Evolutionary conservation across 345 rosid genomes (phyloP), one percentile per base, ranked within the genome.

Genomic region (Citropsis articulata): DNA sequence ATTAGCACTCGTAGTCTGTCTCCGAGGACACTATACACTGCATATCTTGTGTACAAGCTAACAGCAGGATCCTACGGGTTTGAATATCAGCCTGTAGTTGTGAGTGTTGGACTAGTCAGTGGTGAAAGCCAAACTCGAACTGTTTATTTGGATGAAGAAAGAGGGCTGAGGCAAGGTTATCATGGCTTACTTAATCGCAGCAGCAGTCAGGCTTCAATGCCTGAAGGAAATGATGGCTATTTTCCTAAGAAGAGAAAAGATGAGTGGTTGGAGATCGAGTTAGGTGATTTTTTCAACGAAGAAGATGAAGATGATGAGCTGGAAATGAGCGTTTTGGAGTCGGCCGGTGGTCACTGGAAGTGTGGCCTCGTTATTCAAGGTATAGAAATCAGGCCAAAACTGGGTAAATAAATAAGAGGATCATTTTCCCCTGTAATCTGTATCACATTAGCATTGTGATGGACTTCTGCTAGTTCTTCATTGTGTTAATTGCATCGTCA

Each of bases 221-320:
- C 57, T 7, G n/a, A 19, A 9, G 78, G 66, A 45, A 75, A 25
- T 5, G 56, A 53, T 55, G 79, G 69, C 16, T 14, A 35, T 36
- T 60, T 71, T 68, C 86, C 92, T 0, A 78, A 76, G 82, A 83
- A 82, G 72, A 89, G 98, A 79, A 79, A 66, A 56, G 96, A 91
- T 79, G 92, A 90, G 48, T 91, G 96, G 98, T 45, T 77, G 69
- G 92, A 93, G 84, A 82, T 91, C 13, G 88, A 90, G 83, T 53
- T 93, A 70, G 94, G 96, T 14, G 84, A 86, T 69, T 63, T 86
- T 76, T 80, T 79, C 76, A 80, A 69, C 22, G 61, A 55, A 19
- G 81, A 77, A 0, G 85, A 67, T 35, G 84, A 71, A 12, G 85
- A 71, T 18, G 87, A 79, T 33, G 91, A 89, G 38, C 25, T 93